These are phyloP conservation scores for Cordyceps farinosa DNA, from an alignment of 2,329 filamentous ascomycete species.

Conservation along the genomic window DNA sequence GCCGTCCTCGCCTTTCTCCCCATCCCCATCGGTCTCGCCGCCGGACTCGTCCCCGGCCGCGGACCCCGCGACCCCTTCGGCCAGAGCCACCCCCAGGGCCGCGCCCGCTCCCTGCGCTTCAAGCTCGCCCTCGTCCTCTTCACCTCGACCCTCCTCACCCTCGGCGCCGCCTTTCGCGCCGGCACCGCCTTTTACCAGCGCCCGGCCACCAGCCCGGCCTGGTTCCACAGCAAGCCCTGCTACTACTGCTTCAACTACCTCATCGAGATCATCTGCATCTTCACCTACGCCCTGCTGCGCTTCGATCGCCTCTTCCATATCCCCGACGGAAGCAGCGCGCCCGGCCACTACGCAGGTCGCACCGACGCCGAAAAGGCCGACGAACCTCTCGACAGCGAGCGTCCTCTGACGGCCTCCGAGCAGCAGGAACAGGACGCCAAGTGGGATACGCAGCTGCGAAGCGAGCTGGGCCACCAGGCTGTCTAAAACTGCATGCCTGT, in stretches of 20 bases:
- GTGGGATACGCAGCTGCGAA: conserved; percentile 24
- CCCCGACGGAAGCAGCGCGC: conserved; percentile 62
- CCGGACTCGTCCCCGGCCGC: conserved; percentile 40
- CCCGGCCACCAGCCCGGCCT: conserved; percentile 53
- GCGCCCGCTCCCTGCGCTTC: conserved; percentile 56
- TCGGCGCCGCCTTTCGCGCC: conserved; percentile 68
- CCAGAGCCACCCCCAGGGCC: conserved; percentile 55
- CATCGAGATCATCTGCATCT: conserved; percentile 68
- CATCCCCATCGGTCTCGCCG: conserved; percentile 43
- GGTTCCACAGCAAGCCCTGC: conserved; percentile 66
- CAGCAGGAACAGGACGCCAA: conserved; percentile 20
- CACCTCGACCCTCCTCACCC: conserved; percentile 55
- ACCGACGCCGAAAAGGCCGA: conserved; percentile 18
- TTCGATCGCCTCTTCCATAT: conserved; percentile 75
- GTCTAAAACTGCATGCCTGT: conserved; percentile 16
- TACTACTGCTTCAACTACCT: conserved; percentile 80
- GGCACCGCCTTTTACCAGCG: conserved; percentile 54
- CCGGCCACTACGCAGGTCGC: conserved; percentile 45
- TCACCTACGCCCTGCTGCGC: conserved; percentile 61
- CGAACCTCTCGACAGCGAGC: conserved; percentile 27
- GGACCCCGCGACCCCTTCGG: conserved; percentile 52
- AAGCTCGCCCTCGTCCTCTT: conserved; percentile 64
- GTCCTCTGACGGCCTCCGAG: conserved; percentile 21
- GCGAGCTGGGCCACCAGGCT: conserved; percentile 23
- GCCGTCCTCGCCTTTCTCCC: conserved; percentile 64